These are phyloP conservation scores for Nannochloropsis oceanica DNA, from an alignment of 108 stramenopile species.

Conservation along the genomic window DNA sequence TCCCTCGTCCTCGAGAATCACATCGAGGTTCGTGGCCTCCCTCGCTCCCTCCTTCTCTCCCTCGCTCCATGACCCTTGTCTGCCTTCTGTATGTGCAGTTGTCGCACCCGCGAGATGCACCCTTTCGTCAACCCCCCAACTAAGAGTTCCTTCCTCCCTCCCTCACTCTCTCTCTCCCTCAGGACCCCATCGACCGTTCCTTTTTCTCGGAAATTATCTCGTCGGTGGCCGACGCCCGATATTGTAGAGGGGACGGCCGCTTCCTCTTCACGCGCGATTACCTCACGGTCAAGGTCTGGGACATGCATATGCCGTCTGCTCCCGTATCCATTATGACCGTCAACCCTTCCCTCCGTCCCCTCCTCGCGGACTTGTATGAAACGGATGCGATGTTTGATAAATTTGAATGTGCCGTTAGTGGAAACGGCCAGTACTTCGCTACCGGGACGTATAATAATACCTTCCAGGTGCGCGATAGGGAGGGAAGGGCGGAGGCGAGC, in stretches of 20 bases:
- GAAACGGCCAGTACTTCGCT: constrained; percentile 29
- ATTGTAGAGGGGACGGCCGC: constrained; percentile 34
- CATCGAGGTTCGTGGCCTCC: no score
- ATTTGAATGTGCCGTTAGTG: constrained; percentile 45
- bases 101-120: no score
- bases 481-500: background rate
- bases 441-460: constrained; percentile 42
- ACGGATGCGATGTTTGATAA: constrained; percentile 56
- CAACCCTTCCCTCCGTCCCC: constrained; percentile 42
- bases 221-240: constrained; percentile 43
- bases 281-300: constrained; percentile 51
- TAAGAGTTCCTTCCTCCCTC: background rate
- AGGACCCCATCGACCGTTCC: constrained; percentile 30
- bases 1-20: background rate
- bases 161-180: constrained; percentile 17
- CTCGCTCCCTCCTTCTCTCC: no score
- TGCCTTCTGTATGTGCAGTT: no score
- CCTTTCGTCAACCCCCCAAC: no score
- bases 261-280: constrained; percentile 48
- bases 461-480: constrained; percentile 4
- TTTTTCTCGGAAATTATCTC: constrained; percentile 50
- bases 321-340: constrained; percentile 41
- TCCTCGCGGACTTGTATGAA: constrained; percentile 46
- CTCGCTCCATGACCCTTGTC: no score
- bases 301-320: constrained; percentile 35